Evolutionary conservation across 306 rosid species (phyloP).

Genomic region (Ammopiptanthus mongolicus): DNA sequence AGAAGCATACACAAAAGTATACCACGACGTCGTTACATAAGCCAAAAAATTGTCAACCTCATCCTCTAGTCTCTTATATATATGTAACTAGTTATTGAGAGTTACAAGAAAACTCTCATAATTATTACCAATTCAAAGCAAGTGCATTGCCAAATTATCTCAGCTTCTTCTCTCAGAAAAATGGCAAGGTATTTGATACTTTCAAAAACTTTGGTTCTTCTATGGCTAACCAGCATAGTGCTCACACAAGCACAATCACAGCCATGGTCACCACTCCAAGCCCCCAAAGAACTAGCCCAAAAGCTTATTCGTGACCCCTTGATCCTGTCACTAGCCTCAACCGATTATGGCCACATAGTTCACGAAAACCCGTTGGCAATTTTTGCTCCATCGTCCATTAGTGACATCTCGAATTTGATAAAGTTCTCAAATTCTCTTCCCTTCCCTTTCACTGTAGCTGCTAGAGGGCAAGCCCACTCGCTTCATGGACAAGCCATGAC

Average conservation of each 20-base stretch:
- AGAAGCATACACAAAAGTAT: not conserved
- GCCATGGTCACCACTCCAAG: constrained; percentile 23
- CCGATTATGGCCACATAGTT: constrained; percentile 62
- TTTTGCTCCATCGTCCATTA: constrained; percentile 37
- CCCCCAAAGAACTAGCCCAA: constrained; percentile 25
- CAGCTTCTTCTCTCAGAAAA: not conserved
- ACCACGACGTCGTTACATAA: not conserved
- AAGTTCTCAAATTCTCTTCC: constrained; percentile 29
- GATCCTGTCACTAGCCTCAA: constrained; percentile 41
- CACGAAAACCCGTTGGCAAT: constrained; percentile 37
- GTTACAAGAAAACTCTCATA: not conserved
- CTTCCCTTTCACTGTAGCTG: constrained; percentile 49
- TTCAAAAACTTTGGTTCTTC: not conserved
- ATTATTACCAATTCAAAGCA: constrained; percentile 8
- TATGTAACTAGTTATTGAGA: not conserved
- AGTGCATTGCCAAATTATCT: not conserved
- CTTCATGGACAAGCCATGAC: constrained; percentile 74
- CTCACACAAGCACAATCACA: not conserved
- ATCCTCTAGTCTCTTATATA: constrained; percentile 10
- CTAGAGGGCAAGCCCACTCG: constrained; percentile 78
- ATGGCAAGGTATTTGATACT: not conserved
- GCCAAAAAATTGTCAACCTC: not conserved
- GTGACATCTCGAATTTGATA: constrained; percentile 42
- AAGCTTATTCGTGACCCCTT: constrained; percentile 41
- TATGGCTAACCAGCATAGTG: constrained; percentile 6